Base-by-base conservation (phyloP, 768 basidiomycete genomes). In the Rubroboletus pulcherrimus region DNA sequence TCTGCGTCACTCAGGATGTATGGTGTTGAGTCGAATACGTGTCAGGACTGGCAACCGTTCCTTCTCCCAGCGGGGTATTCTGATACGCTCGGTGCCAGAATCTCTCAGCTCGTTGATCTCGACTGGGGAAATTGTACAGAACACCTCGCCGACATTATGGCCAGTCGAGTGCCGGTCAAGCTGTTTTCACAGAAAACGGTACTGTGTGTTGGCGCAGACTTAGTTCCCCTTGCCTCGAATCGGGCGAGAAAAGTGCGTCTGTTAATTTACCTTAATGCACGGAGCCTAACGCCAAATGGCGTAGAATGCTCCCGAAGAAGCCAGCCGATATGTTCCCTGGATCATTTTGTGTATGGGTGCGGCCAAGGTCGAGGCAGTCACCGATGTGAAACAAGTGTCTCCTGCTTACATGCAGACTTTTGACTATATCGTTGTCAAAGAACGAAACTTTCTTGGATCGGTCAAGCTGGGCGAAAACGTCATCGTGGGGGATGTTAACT, bases 281-380 rank as follows among this genome's bases (percentile, higher is more conserved):
- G n/a, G 21, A 14, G 19, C 21, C 41, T 53, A 46, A 65, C 26
- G 17, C 21, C 43, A 37, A 21, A 17, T 30, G 24, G 41, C 29
- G 44, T 52, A 75, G 73, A 65, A 54, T 48, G 12, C 37, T 8
- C 17, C 57, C 2, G 71, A 72, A 19, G 75, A 75, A 56, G 74
- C 74, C 9, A 76, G 73, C 55, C 77, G 76, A 61, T 74, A 66
- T 44, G 80, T 83, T 59, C 82, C 79, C 24, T 82, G 81, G 49
- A 87, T 94, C 57, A 79, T 92, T 35, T 69, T 91, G 41, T 81
- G 82, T 31, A 90, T 94, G 84, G 91, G 92, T 1, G 90, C 93
- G 0, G 71, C 73, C 7, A 75, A 72, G 12, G 86, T 95, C 44
- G 87, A 91, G 68, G 83, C 84, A 2, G 80, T 85, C 30, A 69